phyloP scores from a whole-genome alignment of 768 basidiomycete genomes.

The Scleroderma bovista region DNA sequence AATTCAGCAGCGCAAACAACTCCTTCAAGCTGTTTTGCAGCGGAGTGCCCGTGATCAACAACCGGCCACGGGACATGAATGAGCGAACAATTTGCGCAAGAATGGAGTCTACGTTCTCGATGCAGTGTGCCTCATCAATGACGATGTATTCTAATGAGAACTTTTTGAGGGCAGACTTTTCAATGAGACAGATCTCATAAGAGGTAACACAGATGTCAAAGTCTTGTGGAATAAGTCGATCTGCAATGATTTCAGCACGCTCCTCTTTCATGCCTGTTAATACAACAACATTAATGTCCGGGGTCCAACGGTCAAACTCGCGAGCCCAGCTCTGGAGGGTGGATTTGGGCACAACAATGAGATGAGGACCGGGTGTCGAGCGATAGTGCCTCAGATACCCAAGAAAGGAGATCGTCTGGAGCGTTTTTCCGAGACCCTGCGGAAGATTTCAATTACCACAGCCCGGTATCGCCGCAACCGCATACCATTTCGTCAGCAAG shows the following conservation, averaged over 20 bases:
- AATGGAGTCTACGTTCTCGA: constrained; percentile 98
- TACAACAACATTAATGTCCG: constrained; percentile 76
- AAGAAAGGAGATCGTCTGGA: constrained; percentile 97
- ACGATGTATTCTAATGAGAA: constrained; percentile 97
- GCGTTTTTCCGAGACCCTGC: constrained; percentile 94
- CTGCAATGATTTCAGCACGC: constrained; percentile 72
- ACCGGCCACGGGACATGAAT: constrained; percentile 81
- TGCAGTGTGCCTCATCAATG: constrained; percentile 98
- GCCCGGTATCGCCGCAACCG: constrained; percentile 2
- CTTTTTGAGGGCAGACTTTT: constrained; percentile 88
- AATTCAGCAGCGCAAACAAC: constrained; percentile 86
- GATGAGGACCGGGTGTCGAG: constrained; percentile 74
- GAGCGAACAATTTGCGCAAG: constrained; percentile 90
- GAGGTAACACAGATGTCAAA: constrained; percentile 95
- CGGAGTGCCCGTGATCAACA: constrained; percentile 96
- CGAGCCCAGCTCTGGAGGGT: constrained; percentile 96
- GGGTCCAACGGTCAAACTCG: constrained; percentile 89
- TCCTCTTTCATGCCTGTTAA: constrained; percentile 90
- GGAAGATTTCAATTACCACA: constrained; percentile 1
- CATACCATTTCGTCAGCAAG: constrained; percentile 93
- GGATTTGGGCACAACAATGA: constrained; percentile 97
- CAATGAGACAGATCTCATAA: constrained; percentile 96
- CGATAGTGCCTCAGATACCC: constrained; percentile 88
- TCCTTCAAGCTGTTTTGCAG: constrained; percentile 97
- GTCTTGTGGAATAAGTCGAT: constrained; percentile 74